phyloP scores from a whole-genome alignment of 106 monocot species.

The Narthecium ossifragum region DNA sequence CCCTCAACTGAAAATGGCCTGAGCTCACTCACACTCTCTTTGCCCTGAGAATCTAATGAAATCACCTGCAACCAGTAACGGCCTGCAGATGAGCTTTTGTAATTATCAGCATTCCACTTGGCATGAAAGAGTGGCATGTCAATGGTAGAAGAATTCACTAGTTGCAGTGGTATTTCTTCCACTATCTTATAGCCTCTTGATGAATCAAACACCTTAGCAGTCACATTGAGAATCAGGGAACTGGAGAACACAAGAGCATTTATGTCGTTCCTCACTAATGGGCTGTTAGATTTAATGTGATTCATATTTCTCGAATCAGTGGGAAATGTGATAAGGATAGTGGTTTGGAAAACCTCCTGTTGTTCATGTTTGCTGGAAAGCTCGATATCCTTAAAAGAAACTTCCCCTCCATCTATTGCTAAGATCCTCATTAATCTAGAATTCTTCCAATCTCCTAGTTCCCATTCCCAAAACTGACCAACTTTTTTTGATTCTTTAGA shows the following conservation, averaged over 20 bases:
- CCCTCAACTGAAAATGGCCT: conserved; percentile 82
- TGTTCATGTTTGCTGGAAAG: conserved; percentile 6
- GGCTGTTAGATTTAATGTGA: conserved; percentile 6
- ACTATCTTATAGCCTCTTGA: conserved; percentile 38
- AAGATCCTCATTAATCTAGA: conserved; percentile 65
- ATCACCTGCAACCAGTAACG: conserved; percentile 63
- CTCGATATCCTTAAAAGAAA: conserved; percentile 64
- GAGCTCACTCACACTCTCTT: conserved; percentile 25
- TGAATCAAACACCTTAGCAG: conserved; percentile 68
- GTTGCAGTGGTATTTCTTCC: conserved; percentile 64
- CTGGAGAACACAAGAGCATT: conserved; percentile 70
- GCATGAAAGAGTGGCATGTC: conserved; percentile 45
- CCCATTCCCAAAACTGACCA: conserved; percentile 84
- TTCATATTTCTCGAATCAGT: conserved; percentile 71
- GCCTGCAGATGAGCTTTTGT: conserved; percentile 36
- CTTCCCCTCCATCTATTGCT: conserved; percentile 58
- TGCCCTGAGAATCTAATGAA: conserved; percentile 41
- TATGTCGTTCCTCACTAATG: conserved; percentile 53
- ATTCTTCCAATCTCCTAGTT: conserved; percentile 95
- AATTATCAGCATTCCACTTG: conserved; percentile 78
- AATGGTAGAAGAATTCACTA: conserved; percentile 7
- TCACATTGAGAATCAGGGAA: conserved; percentile 48
- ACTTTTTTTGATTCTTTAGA: conserved; percentile 8
- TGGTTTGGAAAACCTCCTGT: conserved; percentile 32
- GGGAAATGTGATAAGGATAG: conserved; percentile 71